Conservation (phyloP, 176 grass and related monocot species). For the Zea mays region Zm-B73-REFERENCE-NAM-5.0 NC_050102.1:135972001-135972500, state of each 20-base stretch:
- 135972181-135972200: slow-evolving; percentile 59
- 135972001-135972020: slow-evolving; percentile 8
- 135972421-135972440: slow-evolving; percentile 15
- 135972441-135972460: slow-evolving; percentile 27
- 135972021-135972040: slow-evolving; percentile 14
- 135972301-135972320: not conserved
- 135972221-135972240: slow-evolving; percentile 17
- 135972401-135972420: slow-evolving; percentile 4
- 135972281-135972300: slow-evolving; percentile 13
- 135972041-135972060: slow-evolving; percentile 10
- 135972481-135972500: slow-evolving; percentile 33
- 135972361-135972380: not conserved
- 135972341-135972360: not conserved
- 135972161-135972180: slow-evolving; percentile 60
- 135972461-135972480: slow-evolving; percentile 18
- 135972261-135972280: slow-evolving; percentile 6
- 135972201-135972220: slow-evolving; percentile 88
- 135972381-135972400: slow-evolving; percentile 28
- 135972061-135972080: slow-evolving; percentile 21
- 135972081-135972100: slow-evolving; percentile 30
- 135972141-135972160: slow-evolving; percentile 66
- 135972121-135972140: slow-evolving; percentile 89
- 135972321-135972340: not conserved
- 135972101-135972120: slow-evolving; percentile 71
- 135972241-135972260: not conserved